Evolutionary conservation across 2,329 filamentous ascomycete genomes (phyloP).

Genomic region (Penicillium sp.): DNA sequence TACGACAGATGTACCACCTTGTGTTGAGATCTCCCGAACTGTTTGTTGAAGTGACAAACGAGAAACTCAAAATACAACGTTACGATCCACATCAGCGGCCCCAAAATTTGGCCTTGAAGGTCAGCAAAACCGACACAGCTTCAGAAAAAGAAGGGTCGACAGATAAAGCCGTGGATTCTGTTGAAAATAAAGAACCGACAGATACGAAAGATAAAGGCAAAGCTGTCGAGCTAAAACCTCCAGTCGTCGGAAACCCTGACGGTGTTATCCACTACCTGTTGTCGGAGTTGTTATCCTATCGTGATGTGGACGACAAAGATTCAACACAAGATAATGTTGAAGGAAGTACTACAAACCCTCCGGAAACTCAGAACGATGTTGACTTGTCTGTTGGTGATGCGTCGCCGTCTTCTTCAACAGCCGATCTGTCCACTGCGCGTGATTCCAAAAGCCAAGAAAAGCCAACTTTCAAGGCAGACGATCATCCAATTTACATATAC

Average conservation of each 20-base stretch:
- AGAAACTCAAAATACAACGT: conserved; percentile 70
- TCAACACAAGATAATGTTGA: conserved; percentile 34
- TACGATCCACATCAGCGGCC: conserved; percentile 56
- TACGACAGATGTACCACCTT: conserved; percentile 72
- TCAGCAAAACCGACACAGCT: conserved; percentile 34
- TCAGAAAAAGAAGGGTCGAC: conserved; percentile 23
- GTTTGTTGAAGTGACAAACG: conserved; percentile 83
- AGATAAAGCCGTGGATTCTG: conserved; percentile 30
- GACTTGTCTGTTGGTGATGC: conserved; percentile 47
- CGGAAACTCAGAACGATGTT: conserved; percentile 41
- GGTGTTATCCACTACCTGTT: conserved; percentile 93
- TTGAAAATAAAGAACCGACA: conserved; percentile 14
- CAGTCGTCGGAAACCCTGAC: conserved; percentile 85
- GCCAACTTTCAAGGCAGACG: conserved; percentile 78
- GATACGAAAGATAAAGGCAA: conserved; percentile 49
- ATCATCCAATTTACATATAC: conserved; percentile 95
- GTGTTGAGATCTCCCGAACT: conserved; percentile 77
- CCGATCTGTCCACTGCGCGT: conserved; percentile 25
- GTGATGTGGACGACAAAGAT: conserved; percentile 86
- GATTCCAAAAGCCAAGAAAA: conserved; percentile 65
- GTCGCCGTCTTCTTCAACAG: conserved; percentile 30
- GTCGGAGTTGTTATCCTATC: conserved; percentile 85
- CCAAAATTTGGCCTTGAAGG: conserved; percentile 53
- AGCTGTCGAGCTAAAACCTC: conserved; percentile 67
- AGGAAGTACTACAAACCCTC: conserved; percentile 26